These are phyloP conservation scores for Cymbopogon citratus DNA, from an alignment of 176 grass and related monocot species.

Conservation along the genomic window DNA sequence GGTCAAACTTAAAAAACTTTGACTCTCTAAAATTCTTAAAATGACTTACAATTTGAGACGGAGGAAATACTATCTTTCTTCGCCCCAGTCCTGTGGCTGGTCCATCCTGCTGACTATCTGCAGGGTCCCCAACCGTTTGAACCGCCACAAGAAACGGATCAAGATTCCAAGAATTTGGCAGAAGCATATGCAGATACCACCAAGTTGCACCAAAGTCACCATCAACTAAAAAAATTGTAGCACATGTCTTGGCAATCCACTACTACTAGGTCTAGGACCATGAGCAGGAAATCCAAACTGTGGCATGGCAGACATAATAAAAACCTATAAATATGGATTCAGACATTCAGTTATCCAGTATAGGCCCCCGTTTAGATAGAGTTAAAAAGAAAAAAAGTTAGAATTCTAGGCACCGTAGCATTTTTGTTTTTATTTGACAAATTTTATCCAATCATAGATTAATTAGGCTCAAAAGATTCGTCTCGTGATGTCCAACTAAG, in stretches of 20 bases:
- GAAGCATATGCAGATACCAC: not conserved
- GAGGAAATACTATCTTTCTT: too few species aligned
- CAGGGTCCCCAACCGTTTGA: not conserved
- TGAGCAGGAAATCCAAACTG: not conserved
- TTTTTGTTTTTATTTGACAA: too few species aligned
- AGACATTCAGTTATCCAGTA: not conserved
- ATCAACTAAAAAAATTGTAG: not conserved
- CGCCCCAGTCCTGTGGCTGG: not conserved
- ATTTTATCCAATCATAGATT: too few species aligned
- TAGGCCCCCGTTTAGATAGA: too few species aligned
- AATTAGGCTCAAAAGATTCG: too few species aligned
- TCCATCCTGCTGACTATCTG: not conserved
- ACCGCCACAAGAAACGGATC: slow-evolving; percentile 21
- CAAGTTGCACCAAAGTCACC: not conserved
- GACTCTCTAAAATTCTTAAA: too few species aligned
- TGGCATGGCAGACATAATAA: not conserved
- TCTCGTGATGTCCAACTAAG: too few species aligned
- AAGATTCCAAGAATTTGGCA: slow-evolving; percentile 25
- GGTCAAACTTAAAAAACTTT: too few species aligned
- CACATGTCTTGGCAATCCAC: not conserved
- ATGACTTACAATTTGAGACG: too few species aligned
- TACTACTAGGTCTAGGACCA: not conserved
- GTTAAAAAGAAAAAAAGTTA: too few species aligned
- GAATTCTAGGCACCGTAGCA: too few species aligned
- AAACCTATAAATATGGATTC: not conserved